Conservation (phyloP, 805 yeast species). For the Teunomyces aglyptinius region DNA sequence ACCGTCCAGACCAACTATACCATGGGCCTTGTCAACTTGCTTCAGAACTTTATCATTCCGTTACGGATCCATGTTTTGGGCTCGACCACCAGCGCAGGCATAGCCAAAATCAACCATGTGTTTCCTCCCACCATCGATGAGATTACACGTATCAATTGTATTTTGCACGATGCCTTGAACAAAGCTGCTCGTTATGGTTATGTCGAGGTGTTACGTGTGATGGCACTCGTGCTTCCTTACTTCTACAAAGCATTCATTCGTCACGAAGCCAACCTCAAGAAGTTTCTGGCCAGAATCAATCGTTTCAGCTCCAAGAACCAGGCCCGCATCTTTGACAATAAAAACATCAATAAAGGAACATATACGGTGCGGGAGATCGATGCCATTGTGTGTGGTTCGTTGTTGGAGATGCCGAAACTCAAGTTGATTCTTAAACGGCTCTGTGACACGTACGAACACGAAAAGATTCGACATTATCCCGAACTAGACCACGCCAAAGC, state of each 20-base stretch:
- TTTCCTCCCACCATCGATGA: slow-evolving; percentile 97
- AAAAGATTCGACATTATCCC: slow-evolving; percentile 26
- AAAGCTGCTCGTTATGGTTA: slow-evolving; percentile 68
- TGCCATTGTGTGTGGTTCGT: slow-evolving; percentile 58
- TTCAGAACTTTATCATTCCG: slow-evolving; percentile 79
- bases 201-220: slow-evolving; percentile 72
- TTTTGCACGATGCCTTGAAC: slow-evolving; percentile 71
- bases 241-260: slow-evolving; percentile 91
- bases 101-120: slow-evolving; percentile 66
- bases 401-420: slow-evolving; percentile 64
- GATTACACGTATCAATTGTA: slow-evolving; percentile 83
- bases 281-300: slow-evolving; percentile 54
- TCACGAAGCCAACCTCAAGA: slow-evolving; percentile 87
- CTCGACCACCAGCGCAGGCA: slow-evolving; percentile 55
- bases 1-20: slow-evolving; percentile 74
- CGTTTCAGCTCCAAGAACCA: slow-evolving; percentile 33
- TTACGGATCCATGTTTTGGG: slow-evolving; percentile 67
- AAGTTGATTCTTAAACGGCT: slow-evolving; percentile 68
- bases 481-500: slow-evolving; percentile 23
- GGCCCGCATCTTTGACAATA: slow-evolving; percentile 27
- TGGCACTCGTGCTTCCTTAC: slow-evolving; percentile 82
- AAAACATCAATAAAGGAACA: slow-evolving; percentile 26
- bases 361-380: slow-evolving; percentile 34
- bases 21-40: slow-evolving; percentile 63
- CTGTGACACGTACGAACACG: slow-evolving; percentile 44